Evolutionary conservation across 306 rosid species (phyloP), one percentile per base, ranked within the genome.

Genomic region (Prunus dulcis): DNA sequence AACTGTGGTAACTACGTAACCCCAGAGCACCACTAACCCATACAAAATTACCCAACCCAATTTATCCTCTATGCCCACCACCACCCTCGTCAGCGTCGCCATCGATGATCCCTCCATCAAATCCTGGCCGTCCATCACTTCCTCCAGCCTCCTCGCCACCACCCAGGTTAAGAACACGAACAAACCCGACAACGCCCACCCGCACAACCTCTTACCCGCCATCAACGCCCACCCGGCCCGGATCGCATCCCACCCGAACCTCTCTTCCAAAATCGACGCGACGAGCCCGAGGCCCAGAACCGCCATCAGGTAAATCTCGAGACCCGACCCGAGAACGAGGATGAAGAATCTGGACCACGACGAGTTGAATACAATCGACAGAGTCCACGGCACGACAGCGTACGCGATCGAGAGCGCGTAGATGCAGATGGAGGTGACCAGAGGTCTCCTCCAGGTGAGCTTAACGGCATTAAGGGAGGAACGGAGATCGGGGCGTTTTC

Each of bases 201-300:
- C 98, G 73, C 87, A 79, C 0, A 76, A 1, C 80, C 88, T 79
- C 49, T 74, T 76, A 0, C 89, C 97, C 41, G 65, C 81, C 87
- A 93, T 88, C 32, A 91, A 19, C 1, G n/a, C 78, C 58, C 79
- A 82, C 9, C 90, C 98, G 12, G 58, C 70, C 69, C 81, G 80
- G 28, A 91, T 79, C 9, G 98, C 96, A 0, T 90, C 91, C 85
- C 82, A 86, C 0, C 96, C 98, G 69, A 72, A 78, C 27, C 77
- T 83, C 30, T 93, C 98, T 69, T 93, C 98, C 0, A 83, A 84
- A 53, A 91, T 80, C 45, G 98, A 91, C 0, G 87, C 89, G 20
- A 93, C 96, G 4, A 93, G 30, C 0, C 80, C 87, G 0, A 90
- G 53, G 60, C 94, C 88, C 78, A 80, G 41, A 58, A 88, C 79